Base-by-base conservation (phyloP, 768 basidiomycete genomes). In the Macrocybe gigantea region DNA sequence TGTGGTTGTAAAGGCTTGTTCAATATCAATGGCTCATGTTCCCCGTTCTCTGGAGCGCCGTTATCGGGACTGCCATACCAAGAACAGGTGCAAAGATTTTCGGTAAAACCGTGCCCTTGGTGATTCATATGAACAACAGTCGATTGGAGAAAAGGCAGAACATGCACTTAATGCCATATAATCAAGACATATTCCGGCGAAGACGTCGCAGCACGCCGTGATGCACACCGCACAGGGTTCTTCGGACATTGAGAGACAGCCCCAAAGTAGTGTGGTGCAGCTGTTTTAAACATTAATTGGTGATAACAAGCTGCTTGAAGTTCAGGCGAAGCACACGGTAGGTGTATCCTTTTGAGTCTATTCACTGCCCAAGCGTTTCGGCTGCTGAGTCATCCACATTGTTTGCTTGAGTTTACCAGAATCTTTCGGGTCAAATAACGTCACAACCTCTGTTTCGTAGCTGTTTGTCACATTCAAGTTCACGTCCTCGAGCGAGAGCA, bases 161-260 rank as follows among this genome's bases (percentile, higher is more conserved):
- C 3, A 31, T 36, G 4, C 10, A 51, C 66, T 38, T 54, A 74
- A 70, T 65, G 46, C 68, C 1, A 55, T 52, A 48, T 70, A 73
- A 55, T 73, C 70, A 9, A 70, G 49, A 49, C 65, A 66, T 4
- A 68, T 56, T 29, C 71, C 72, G 1, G 69, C 63, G 33, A 64
- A 53, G 11, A 73, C 60, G 32, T 71, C 64, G 43, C 59, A 58
- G 46, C 68, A 71, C n/a, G 59, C 58, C 5, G 56, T 54, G 14
- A 57, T 40, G 30, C 63, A 53, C 12, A 70, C 52, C 43, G 55
- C 64, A 47, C 64, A 61, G 32, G 55, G 52, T 32, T 52, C 45
- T 7, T 66, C 63, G 15, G 63, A 49, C 67, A 70, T 69, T 22
- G 22, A 22, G 22, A 22, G 22, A 22, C 22, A 22, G 22, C 22